Percentiles rank a stretch among this genome's conserved stretches.
These are phyloP conservation scores for Pythium volutum DNA, from an alignment of 352 stramenopile species.

Conservation along the genomic window DNA sequence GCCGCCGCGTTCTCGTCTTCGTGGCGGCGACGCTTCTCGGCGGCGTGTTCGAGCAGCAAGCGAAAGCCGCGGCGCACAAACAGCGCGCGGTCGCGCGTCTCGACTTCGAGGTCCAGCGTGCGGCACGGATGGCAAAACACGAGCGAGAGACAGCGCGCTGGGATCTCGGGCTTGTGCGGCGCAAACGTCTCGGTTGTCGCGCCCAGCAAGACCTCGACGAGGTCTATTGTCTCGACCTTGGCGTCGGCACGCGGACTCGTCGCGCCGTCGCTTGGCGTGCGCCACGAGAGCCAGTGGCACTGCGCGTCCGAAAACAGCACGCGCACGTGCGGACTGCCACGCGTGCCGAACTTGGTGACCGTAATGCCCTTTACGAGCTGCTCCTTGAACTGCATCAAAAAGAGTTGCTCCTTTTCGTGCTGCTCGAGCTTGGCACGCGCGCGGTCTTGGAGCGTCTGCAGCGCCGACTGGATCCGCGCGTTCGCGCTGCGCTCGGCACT, in stretches of 20 bases:
- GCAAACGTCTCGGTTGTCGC: conserved; percentile 48
- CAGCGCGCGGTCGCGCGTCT: conserved; percentile 47
- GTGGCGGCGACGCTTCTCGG: conserved; percentile 27
- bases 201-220: conserved; percentile 48
- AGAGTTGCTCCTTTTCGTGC: conserved; percentile 37
- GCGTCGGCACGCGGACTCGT: conserved; percentile 41
- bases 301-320: conserved; percentile 55
- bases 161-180: conserved; percentile 30
- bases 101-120: conserved; percentile 61
- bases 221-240: conserved; percentile 46
- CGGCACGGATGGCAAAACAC: conserved; percentile 69
- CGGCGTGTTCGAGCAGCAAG: conserved; percentile 47
- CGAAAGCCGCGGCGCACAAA: conserved; percentile 53
- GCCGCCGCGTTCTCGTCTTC: conserved; percentile 3
- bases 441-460: conserved; percentile 35
- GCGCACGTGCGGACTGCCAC: conserved; percentile 41
- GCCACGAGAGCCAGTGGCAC: conserved; percentile 63
- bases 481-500: conserved; percentile 30
- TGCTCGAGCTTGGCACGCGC: conserved; percentile 25
- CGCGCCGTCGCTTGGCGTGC: conserved; percentile 25
- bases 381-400: conserved; percentile 55
- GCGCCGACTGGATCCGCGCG: conserved; percentile 26
- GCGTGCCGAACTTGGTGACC: conserved; percentile 54
- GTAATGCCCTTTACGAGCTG: conserved; percentile 46
- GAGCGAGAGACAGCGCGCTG: conserved; percentile 56